Evolutionary conservation across 2,329 filamentous ascomycete species (phyloP), one percentile per base, ranked within the genome.

Genomic region (Pseudogymnoascus verrucosus): DNA sequence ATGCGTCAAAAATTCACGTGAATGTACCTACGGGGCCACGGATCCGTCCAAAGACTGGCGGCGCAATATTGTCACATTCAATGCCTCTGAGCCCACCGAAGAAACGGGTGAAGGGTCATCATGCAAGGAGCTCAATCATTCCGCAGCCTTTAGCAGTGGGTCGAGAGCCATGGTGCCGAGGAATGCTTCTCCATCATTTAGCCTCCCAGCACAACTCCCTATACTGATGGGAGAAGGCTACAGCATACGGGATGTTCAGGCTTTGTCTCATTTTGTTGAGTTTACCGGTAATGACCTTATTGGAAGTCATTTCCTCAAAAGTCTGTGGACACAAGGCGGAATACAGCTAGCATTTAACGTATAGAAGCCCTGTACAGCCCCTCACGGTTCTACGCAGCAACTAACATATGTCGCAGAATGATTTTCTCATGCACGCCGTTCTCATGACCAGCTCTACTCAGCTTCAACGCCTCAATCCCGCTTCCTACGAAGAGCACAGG

Each of bases 401-500:
- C 36, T 37, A 26, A 36, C 54, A 19, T 57, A 28, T 47, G 14
- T 31, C n/a, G 26, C 51, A 68, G 67, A 51, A 68, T 11, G 63
- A 62, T 26, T 68, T 67, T 28, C 60, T 68, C 12, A 62, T 68
- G 59, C 67, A 68, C 37, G 65, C 67, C 5, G 65, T 68, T 2
- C 62, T 68, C 12, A 61, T 62, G 4, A 63, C 5, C 51, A 67
- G 23, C 61, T 66, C 14, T 63, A 64, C 10, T 62, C 62, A 64
- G 21, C 40, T 31, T 51, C 61, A 28, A 60, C 47, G 37, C 34
- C 37, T 34, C 28, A 36, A 57, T n/a, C 51, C 51, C 34, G 16
- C 16, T 34, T 57, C 28, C 10, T 57, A 57, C 11, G 51, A 57
- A 40, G 51, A 64, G 19, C 63, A 67, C 57, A 47, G 63, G 66